phyloP scores from a whole-genome alignment of 179 eudicot genomes.

The Camellia oleifera region DNA sequence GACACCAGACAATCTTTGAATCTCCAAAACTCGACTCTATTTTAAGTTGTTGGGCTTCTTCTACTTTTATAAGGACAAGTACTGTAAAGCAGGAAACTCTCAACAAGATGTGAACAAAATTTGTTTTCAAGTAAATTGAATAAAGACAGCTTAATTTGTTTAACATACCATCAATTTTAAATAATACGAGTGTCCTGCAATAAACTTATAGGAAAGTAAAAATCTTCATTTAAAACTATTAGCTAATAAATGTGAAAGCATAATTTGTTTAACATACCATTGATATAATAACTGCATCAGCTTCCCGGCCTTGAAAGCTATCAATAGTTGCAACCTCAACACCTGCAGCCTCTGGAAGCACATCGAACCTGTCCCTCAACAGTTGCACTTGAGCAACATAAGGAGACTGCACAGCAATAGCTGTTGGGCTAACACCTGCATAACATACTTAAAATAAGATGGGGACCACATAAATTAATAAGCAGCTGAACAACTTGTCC shows the following conservation, averaged over 20 bases:
- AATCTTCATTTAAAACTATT: not conserved
- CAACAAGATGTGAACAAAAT: not conserved
- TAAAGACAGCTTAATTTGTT: not conserved
- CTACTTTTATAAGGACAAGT: not conserved
- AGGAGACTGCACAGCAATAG: slow-evolving; percentile 84
- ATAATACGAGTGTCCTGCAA: not conserved
- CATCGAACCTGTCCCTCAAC: slow-evolving; percentile 73
- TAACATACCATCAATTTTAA: not conserved
- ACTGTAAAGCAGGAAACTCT: not conserved
- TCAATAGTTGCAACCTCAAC: slow-evolving; percentile 87
- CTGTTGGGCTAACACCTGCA: slow-evolving; percentile 78
- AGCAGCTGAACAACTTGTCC: not conserved
- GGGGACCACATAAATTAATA: not conserved
- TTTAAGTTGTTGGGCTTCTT: not conserved
- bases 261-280: slow-evolving; percentile 45
- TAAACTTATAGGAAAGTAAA: not conserved
- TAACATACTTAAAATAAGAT: slow-evolving; percentile 10
- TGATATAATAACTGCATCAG: slow-evolving; percentile 87
- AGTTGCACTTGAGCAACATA: slow-evolving; percentile 94
- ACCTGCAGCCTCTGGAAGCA: slow-evolving; percentile 54
- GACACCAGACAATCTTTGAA: not conserved
- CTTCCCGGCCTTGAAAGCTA: slow-evolving; percentile 95
- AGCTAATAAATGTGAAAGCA: not conserved
- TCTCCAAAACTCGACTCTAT: not conserved
- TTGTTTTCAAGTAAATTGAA: not conserved